A percentile compares a stretch with the other conserved stretches of the same genome.
Evolutionary conservation across 2,329 filamentous ascomycete species (phyloP).

Genomic region (Pestalotiopsis sp.): DNA sequence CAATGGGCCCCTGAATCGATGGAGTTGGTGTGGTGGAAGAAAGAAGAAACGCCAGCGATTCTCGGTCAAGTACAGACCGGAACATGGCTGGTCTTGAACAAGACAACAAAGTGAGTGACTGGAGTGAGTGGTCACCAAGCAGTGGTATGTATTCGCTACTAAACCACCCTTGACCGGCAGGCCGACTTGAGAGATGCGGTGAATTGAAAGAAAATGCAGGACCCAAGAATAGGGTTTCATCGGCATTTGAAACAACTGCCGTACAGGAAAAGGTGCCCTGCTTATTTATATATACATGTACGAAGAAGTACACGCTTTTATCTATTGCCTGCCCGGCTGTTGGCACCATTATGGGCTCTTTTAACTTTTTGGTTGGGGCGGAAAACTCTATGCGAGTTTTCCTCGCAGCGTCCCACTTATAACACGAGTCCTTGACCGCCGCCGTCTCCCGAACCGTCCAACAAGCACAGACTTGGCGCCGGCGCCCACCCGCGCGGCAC

Average conservation of each 20-base stretch:
- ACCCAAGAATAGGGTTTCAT: background rate
- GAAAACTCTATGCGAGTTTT: constrained; percentile 6
- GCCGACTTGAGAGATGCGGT: background rate
- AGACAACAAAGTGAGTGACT: too few species aligned
- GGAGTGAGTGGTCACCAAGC: too few species aligned
- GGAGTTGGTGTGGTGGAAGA: background rate
- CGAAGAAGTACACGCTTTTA: background rate
- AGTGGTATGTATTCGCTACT: too few species aligned
- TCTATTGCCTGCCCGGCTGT: background rate
- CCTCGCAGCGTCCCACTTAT: background rate
- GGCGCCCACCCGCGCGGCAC: background rate
- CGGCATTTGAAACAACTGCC: background rate
- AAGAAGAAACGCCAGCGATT: background rate
- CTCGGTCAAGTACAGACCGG: background rate
- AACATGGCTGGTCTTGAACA: too few species aligned
- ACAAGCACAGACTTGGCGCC: constrained; percentile 4
- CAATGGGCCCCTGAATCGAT: background rate
- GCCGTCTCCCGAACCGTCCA: constrained; percentile 5
- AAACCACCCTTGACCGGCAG: too few species aligned
- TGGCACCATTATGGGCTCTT: too few species aligned
- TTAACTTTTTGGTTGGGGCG: background rate
- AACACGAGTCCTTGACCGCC: background rate
- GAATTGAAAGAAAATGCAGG: background rate
- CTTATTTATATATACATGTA: background rate
- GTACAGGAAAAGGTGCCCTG: background rate